These are phyloP conservation scores for Funneliformis caledonium DNA, from an alignment of 371 early-diverging fungal genomes.

Conservation along the genomic window DNA sequence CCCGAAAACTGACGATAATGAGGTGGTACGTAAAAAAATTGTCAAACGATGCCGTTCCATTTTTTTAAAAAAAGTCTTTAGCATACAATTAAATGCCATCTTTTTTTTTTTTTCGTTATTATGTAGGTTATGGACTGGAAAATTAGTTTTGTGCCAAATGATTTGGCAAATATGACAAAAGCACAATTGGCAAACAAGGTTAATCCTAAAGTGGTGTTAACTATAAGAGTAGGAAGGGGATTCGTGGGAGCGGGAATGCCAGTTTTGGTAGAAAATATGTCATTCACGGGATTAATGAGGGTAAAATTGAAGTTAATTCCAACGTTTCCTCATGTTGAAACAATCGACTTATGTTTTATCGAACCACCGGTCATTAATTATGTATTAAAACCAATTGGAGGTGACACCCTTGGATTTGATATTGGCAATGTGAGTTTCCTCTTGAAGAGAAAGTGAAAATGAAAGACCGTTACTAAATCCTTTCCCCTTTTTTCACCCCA, in stretches of 20 bases:
- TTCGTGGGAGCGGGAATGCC: slow-evolving; percentile 89
- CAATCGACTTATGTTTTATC: slow-evolving; percentile 85
- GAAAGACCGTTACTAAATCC: background rate
- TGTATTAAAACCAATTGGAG: slow-evolving; percentile 89
- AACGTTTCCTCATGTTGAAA: slow-evolving; percentile 87
- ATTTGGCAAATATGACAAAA: slow-evolving; percentile 66
- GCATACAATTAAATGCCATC: background rate
- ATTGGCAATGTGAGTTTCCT: slow-evolving; percentile 64
- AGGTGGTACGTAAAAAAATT: slow-evolving; percentile 61
- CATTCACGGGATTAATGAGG: slow-evolving; percentile 82
- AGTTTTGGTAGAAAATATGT: slow-evolving; percentile 89
- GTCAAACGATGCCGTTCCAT: background rate
- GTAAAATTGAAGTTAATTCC: slow-evolving; percentile 82
- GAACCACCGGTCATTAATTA: slow-evolving; percentile 92
- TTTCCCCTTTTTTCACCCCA: background rate
- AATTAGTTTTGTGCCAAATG: slow-evolving; percentile 83
- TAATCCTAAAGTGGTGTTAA: slow-evolving; percentile 91
- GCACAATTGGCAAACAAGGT: slow-evolving; percentile 63
- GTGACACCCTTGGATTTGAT: slow-evolving; percentile 84
- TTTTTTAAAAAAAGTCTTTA: background rate
- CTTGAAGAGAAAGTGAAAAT: slow-evolving; percentile 1
- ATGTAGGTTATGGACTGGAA: slow-evolving; percentile 89
- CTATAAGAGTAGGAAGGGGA: slow-evolving; percentile 88
- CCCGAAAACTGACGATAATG: slow-evolving; percentile 78
- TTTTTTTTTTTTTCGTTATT: background rate